Conservation (phyloP, 108 stramenopile species). For the Phaeodactylum tricornutum region DNA sequence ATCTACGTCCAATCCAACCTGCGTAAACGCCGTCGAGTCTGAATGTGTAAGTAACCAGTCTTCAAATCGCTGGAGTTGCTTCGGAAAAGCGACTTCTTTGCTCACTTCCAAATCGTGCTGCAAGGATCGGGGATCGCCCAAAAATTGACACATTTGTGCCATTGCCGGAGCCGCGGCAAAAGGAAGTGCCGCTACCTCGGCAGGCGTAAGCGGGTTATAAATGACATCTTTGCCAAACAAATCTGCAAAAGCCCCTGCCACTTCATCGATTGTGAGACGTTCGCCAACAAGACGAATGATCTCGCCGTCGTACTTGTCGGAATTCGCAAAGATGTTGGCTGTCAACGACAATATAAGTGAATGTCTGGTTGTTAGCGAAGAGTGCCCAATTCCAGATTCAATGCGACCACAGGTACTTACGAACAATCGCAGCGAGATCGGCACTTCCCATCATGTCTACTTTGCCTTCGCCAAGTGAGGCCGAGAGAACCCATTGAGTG, state of each 20-base stretch:
- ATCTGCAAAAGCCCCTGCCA: conserved; percentile 35
- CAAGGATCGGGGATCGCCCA: conserved; percentile 11
- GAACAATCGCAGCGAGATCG: conserved; percentile 35
- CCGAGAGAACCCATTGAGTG: conserved; percentile 44
- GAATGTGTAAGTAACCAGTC: conserved; percentile 50
- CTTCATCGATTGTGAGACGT: conserved; percentile 40
- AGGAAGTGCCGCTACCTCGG: conserved; percentile 30
- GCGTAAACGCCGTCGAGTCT: conserved; percentile 33
- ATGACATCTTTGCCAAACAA: conserved; percentile 57
- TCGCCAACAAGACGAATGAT: conserved; percentile 30
- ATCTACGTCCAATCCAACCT: conserved; percentile 37
- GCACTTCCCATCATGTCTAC: conserved; percentile 42
- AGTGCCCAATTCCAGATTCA: background rate
- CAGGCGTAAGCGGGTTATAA: conserved; percentile 42
- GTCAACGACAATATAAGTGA: conserved; percentile 3
- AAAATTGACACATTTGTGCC: conserved; percentile 58
- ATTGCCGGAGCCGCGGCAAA: conserved; percentile 30
- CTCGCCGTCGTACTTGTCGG: conserved; percentile 15
- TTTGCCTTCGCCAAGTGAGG: conserved; percentile 32
- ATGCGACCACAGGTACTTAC: too few relatives aligned
- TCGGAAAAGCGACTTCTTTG: conserved; percentile 8
- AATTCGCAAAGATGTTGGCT: conserved; percentile 18
- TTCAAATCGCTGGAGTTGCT: conserved; percentile 23
- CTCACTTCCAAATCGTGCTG: conserved; percentile 31
- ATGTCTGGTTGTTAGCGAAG: too few relatives aligned